Evolutionary conservation across 345 rosid genomes (phyloP).

Genomic region (Melaleuca quinquenervia): DNA sequence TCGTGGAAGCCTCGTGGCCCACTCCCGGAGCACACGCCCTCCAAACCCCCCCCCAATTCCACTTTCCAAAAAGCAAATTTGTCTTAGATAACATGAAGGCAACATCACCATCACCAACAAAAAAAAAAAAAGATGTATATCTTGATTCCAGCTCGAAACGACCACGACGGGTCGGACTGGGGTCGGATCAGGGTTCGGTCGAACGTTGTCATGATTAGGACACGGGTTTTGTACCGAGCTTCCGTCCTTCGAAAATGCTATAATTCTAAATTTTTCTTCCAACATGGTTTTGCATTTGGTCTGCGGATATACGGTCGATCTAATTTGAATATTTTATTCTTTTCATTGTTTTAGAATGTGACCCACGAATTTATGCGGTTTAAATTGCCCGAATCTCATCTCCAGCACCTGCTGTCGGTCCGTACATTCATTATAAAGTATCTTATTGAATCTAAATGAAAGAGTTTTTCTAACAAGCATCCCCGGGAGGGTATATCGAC

Average conservation of each 20-base stretch:
- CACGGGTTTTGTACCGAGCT: rapidly evolving
- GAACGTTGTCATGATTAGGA: neutral
- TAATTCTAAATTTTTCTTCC: too few species aligned
- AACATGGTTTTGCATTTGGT: neutral
- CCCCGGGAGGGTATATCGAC: too few species aligned
- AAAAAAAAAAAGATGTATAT: neutral
- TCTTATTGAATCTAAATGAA: neutral
- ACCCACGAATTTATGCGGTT: neutral
- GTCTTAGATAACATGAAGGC: neutral
- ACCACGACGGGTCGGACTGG: rapidly evolving
- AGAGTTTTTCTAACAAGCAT: neutral
- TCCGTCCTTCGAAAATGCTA: neutral
- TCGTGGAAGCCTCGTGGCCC: neutral
- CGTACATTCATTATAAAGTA: neutral
- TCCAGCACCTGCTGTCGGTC: neutral
- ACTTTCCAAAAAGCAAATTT: neutral
- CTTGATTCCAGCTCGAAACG: neutral
- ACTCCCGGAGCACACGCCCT: neutral
- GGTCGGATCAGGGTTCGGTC: rapidly evolving
- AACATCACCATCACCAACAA: neutral
- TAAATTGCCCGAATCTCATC: neutral
- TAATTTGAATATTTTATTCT: rapidly evolving
- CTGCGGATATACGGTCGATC: rapidly evolving
- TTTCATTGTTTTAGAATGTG: neutral
- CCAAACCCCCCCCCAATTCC: neutral